phyloP scores from a whole-genome alignment of 768 basidiomycete species.

The Pleurotus eryngii region DNA sequence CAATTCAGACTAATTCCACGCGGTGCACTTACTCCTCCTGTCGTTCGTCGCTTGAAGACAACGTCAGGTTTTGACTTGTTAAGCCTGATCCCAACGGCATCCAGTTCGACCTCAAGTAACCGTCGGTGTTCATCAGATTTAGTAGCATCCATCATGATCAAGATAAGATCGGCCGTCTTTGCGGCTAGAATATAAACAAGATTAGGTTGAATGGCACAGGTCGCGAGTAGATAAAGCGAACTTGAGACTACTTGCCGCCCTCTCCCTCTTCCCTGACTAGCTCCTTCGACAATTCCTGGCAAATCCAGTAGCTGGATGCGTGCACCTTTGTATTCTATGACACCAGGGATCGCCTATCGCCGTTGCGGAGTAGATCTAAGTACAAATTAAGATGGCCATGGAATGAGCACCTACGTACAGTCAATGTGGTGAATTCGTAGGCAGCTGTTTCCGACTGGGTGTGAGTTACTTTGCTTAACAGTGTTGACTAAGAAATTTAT shows the following conservation, averaged over 20 bases:
- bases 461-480: conserved; percentile 88
- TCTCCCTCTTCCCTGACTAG: conserved; percentile 86
- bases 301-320: conserved; percentile 93
- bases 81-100: conserved; percentile 93
- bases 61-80: conserved; percentile 92
- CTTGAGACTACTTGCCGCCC: conserved; percentile 96
- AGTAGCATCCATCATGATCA: conserved; percentile 91
- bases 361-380: conserved; percentile 4
- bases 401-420: conserved; percentile 40
- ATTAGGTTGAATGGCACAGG: neutral
- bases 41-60: conserved; percentile 90
- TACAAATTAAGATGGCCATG: neutral
- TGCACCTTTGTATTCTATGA: conserved; percentile 90
- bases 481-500: conserved; percentile 62
- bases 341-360: conserved; percentile 88
- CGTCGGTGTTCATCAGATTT: conserved; percentile 90
- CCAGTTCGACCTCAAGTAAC: conserved; percentile 88
- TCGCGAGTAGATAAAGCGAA: conserved; percentile 24
- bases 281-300: conserved; percentile 94
- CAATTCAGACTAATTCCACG: too few relatives aligned
- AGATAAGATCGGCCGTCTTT: conserved; percentile 90
- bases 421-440: conserved; percentile 94
- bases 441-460: conserved; percentile 87
- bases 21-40: conserved; percentile 71
- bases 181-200: conserved; percentile 43